Evolutionary conservation across 306 rosid species (phyloP).

Genomic region (Prunus kanzakura): DNA sequence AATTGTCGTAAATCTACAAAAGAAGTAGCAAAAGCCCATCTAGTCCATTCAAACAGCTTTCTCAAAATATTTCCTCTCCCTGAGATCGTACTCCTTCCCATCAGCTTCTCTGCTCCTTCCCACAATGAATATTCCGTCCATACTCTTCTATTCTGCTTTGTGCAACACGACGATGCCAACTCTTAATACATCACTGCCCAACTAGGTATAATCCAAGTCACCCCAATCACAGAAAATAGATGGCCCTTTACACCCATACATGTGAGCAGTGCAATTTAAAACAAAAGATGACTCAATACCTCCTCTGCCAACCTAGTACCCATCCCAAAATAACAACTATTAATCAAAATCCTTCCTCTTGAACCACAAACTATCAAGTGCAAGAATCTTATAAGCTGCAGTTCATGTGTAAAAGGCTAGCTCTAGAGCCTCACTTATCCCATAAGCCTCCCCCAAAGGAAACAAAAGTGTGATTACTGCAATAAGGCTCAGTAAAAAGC

Average conservation of each 20-base stretch:
- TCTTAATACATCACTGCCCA: background rate
- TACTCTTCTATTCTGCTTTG: background rate
- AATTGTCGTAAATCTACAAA: background rate
- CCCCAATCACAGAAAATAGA: background rate
- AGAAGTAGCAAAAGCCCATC: background rate
- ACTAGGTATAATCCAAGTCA: background rate
- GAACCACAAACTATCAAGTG: background rate
- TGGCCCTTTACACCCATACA: background rate
- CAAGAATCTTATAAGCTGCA: background rate
- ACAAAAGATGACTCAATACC: background rate
- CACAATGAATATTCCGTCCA: background rate
- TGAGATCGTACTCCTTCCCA: no score
- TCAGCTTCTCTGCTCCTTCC: background rate
- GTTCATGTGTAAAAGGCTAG: background rate
- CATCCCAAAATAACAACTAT: background rate
- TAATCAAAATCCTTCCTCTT: background rate
- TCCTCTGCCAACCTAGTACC: background rate
- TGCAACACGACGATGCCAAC: background rate
- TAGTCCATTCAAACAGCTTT: background rate
- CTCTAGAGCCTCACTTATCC: background rate
- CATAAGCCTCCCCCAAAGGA: background rate
- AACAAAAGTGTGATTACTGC: background rate
- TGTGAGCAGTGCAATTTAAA: background rate
- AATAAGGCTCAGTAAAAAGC: background rate
- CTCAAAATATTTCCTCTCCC: background rate